Evolutionary conservation across 2,329 filamentous ascomycete genomes (phyloP), one percentile per base, ranked within the genome.

Genomic region (Ophiocordyceps sinensis): DNA sequence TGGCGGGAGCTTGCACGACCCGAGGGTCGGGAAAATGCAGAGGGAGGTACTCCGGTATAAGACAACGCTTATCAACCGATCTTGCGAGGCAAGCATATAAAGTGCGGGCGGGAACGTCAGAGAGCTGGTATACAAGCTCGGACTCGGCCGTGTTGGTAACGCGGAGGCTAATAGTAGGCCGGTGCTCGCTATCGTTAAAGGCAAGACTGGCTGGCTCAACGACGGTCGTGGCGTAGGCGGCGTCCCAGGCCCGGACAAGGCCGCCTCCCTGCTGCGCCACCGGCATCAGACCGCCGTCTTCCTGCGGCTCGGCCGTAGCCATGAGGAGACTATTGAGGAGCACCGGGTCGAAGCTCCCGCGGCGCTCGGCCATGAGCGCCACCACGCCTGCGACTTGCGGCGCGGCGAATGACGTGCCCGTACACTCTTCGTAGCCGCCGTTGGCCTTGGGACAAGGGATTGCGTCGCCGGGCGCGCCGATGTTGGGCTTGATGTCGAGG

Each of bases 401-500:
- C 21, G 17, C 28, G 3, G 40, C 34, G 23, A 40, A 36, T 4
- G 43, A 44, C 3, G 43, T 44, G 10, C 43, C 43, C 15, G 17
- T 28, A 3, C 30, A n/a, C 8, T 10, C 7, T 1, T 6, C 3
- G 19, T 31, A 36, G 13, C 23, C 31, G 26, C 28, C 36, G 5
- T 28, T 19, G 3, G 19, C 19, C n/a, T 23, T 21, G n/a, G 13
- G 10, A 37, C 37, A 19, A 1, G 28, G 14, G 7, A 41, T 15
- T 0, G 15, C 1, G 3, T 32, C 5, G 12, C 66, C 64, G 1
- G 64, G 64, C 0, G 62, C 56, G 17, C 58, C 59, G 31, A 68
- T 44, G 37, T 67, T 56, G 5, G 65, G 64, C 47, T 64, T 65
- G 41, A 66, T 55, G 34, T 60, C 53, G 11, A 66, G 53, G 41